Evolutionary conservation across 768 basidiomycete species (phyloP), one percentile per base, ranked within the genome.

Genomic region (Crassisporium funariophilum): DNA sequence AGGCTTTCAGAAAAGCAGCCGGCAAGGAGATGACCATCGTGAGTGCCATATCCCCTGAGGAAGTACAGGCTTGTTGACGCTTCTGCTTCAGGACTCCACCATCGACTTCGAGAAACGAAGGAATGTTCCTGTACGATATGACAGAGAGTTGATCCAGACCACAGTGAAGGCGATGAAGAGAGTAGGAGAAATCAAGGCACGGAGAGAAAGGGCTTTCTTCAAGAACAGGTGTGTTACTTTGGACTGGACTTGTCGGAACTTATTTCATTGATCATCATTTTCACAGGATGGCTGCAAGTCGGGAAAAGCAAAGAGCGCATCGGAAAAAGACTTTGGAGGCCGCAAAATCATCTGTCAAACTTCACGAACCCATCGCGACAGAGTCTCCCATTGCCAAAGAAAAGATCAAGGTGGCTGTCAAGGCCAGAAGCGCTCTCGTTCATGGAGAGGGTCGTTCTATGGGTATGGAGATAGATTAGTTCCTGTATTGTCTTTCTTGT

Each of bases 1-100:
- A 99, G 69, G 97, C 97, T 16, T 99, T 99, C 79, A 82, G 97
- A 55, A 95, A 93, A 69, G 94, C 97, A 15, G 91, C 95, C 41
- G 97, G 97, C 42, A 99, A 98, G 73, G 97, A 99, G 74, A 99
- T 99, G 97, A 95, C 91, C 4, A 88, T 99, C 61, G 95, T 95
- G 62, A 65, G 88, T 70, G 11, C 44, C 29, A 31, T n/a, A 31
- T 31, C n/a, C 5, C 10, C n/a, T 31, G n/a, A 31, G 29, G 29
- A n/a, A n/a, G n/a, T n/a, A n/a, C n/a, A 46, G 23, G 38, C 37
- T 35, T 35, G 35, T 24, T 12, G 2, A n/a, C 2, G 44, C 36
- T 45, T 24, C 33, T 24, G 24, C 33, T 23, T 41, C 25, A 98
- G 95, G 97, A 99, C 72, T 90, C 94, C 2, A 98, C 95, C 3